Evolutionary conservation across 768 basidiomycete species (phyloP).

Genomic region (Tylopilus sp.): DNA sequence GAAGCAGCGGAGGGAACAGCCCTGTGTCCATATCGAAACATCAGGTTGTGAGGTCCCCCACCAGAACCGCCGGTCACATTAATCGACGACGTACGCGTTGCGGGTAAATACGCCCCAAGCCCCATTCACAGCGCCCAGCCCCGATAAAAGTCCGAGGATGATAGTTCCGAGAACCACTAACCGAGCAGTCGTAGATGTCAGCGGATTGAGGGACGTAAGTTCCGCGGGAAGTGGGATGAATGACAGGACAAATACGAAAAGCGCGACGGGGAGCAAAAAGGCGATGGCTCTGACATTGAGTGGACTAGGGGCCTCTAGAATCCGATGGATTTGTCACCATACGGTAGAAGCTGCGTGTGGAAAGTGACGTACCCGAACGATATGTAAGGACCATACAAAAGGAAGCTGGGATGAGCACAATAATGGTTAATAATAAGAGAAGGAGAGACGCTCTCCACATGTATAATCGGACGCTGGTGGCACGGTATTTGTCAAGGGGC

Average conservation of each 20-base stretch:
- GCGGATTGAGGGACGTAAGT: slow-evolving; percentile 38
- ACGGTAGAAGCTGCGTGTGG: background rate
- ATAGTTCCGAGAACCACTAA: slow-evolving; percentile 74
- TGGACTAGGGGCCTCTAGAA: slow-evolving; percentile 23
- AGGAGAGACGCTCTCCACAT: slow-evolving; percentile 70
- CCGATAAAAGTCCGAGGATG: slow-evolving; percentile 76
- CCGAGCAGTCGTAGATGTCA: slow-evolving; percentile 53
- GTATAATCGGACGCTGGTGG: slow-evolving; percentile 51
- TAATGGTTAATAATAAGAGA: slow-evolving; percentile 55
- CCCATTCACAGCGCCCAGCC: slow-evolving; percentile 70
- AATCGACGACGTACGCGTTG: slow-evolving; percentile 24
- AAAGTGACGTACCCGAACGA: slow-evolving; percentile 27
- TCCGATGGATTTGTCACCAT: slow-evolving; percentile 1
- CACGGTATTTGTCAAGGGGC: background rate
- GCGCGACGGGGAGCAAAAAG: slow-evolving; percentile 43
- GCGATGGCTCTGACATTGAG: slow-evolving; percentile 19
- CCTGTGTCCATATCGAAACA: slow-evolving; percentile 14
- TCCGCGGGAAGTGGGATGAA: slow-evolving; percentile 63
- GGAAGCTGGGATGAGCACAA: slow-evolving; percentile 65
- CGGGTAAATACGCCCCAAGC: slow-evolving; percentile 45
- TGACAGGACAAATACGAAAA: slow-evolving; percentile 60
- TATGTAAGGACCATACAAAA: slow-evolving; percentile 56
- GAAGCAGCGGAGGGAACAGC: slow-evolving; percentile 24
- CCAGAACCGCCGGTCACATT: slow-evolving; percentile 1
- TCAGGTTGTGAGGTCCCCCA: slow-evolving; percentile 6